These are phyloP conservation scores for Chrysoporthe deuterocubensis DNA, from an alignment of 2,329 filamentous ascomycete species.

Conservation along the genomic window DNA sequence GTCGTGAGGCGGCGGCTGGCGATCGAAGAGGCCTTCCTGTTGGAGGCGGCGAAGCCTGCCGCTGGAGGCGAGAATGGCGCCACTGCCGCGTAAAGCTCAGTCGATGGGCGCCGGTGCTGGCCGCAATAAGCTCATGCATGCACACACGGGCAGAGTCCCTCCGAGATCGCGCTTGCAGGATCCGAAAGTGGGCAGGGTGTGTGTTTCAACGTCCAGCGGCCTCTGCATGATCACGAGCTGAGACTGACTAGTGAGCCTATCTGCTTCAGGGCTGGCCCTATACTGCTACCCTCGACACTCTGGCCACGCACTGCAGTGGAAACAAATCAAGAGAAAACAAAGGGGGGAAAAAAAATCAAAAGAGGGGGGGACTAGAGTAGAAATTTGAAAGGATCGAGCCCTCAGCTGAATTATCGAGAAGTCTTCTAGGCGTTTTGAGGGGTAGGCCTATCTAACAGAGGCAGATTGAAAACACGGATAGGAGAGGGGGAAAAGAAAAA, in stretches of 20 bases:
- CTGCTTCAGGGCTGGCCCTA: not conserved
- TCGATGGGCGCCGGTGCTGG: not conserved
- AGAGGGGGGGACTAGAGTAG: not conserved
- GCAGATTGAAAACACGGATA: no score
- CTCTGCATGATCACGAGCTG: not conserved
- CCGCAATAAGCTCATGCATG: not conserved
- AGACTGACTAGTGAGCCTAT: not conserved
- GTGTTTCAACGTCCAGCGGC: not conserved
- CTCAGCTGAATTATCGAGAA: not conserved
- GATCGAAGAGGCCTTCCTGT: conserved; percentile 76
- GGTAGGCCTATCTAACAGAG: no score
- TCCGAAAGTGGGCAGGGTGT: no score
- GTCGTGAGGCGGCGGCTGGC: conserved; percentile 82
- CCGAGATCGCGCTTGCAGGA: not conserved
- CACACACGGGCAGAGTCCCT: not conserved
- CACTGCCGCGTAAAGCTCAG: not conserved
- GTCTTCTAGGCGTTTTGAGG: no score
- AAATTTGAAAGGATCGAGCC: not conserved
- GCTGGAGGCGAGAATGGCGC: conserved; percentile 3
- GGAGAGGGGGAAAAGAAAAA: no score
- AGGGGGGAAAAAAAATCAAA: not conserved
- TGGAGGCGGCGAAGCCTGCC: conserved; percentile 41
- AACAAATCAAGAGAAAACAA: not conserved
- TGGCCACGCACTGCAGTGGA: not conserved
- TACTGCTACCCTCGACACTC: not conserved